A percentile compares a stretch with the other conserved stretches of the same genome.
Conservation (phyloP, 1,284 basidiomycete genomes). For the Kwoniella shivajii region DNA sequence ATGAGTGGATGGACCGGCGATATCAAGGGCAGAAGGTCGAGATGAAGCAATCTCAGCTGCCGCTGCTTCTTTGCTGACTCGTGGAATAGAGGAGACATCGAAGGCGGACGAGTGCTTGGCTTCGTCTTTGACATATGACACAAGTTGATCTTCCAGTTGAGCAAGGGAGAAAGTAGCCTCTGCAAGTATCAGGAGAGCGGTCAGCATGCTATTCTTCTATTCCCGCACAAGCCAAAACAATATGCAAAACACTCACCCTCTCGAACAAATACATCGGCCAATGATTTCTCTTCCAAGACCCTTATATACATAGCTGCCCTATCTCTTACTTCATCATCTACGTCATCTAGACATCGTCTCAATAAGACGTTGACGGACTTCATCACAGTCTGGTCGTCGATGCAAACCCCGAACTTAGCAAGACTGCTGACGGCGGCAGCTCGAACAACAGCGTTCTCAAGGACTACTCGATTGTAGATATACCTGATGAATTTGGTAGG, state of each 20-base stretch:
- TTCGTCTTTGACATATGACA: slow-evolving; percentile 83
- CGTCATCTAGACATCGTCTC: slow-evolving; percentile 90
- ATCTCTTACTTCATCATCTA: slow-evolving; percentile 98
- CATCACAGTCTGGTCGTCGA: slow-evolving; percentile 73
- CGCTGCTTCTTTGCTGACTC: slow-evolving; percentile 86
- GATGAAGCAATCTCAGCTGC: slow-evolving; percentile 70
- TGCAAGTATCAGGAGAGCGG: slow-evolving; percentile 45
- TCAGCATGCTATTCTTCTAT: no score
- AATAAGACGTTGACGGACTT: slow-evolving; percentile 85
- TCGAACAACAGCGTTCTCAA: slow-evolving; percentile 97
- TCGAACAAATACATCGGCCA: slow-evolving; percentile 85
- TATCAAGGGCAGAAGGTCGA: slow-evolving; percentile 80
- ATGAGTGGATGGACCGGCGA: slow-evolving; percentile 62
- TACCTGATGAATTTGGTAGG: slow-evolving; percentile 99
- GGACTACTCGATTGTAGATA: slow-evolving; percentile 98
- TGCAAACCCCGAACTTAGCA: slow-evolving; percentile 95
- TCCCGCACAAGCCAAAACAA: neutral
- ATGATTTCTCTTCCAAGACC: slow-evolving; percentile 73
- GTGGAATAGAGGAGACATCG: slow-evolving; percentile 78
- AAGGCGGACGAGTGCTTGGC: slow-evolving; percentile 69
- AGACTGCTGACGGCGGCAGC: slow-evolving; percentile 93
- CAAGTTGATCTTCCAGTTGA: slow-evolving; percentile 81
- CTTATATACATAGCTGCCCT: slow-evolving; percentile 92
- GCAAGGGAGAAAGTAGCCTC: slow-evolving; percentile 89
- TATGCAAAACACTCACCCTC: slow-evolving; percentile 66